Percentiles rank a stretch among this genome's conserved stretches.
Conservation (phyloP, 768 basidiomycete genomes). For the Leccinellum luteum region DNA sequence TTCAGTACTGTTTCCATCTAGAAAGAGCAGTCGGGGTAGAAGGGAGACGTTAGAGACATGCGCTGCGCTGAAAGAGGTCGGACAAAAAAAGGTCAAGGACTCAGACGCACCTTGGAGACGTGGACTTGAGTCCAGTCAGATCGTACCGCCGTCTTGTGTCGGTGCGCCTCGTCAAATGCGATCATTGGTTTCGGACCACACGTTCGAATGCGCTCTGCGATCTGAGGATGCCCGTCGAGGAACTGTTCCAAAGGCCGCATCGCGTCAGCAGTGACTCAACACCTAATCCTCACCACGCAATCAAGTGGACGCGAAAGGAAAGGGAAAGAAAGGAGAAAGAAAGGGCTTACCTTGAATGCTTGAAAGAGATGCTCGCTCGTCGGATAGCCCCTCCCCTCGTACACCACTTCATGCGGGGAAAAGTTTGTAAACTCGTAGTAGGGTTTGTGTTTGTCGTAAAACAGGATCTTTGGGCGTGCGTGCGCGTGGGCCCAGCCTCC, state of each 20-base stretch:
- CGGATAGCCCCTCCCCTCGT: slow-evolving; percentile 62
- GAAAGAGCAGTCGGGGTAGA: neutral
- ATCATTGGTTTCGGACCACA: slow-evolving; percentile 58
- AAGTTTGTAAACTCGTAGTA: slow-evolving; percentile 75
- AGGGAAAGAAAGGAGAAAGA: neutral
- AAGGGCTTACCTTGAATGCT: slow-evolving; percentile 58
- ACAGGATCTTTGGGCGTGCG: slow-evolving; percentile 40
- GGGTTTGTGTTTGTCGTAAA: slow-evolving; percentile 64
- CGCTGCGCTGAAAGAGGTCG: neutral
- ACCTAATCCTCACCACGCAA: neutral
- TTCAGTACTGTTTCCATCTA: slow-evolving; percentile 65
- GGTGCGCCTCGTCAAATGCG: slow-evolving; percentile 65
- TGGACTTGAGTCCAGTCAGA: slow-evolving; percentile 69
- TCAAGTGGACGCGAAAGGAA: neutral
- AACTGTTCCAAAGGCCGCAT: slow-evolving; percentile 41
- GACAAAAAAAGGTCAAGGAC: neutral
- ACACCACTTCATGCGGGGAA: slow-evolving; percentile 63
- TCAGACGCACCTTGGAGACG: slow-evolving; percentile 48
- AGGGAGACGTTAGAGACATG: neutral
- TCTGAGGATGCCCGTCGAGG: slow-evolving; percentile 52
- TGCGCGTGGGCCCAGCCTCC: slow-evolving; percentile 26
- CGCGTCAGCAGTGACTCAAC: slow-evolving; percentile 1
- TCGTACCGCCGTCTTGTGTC: slow-evolving; percentile 60
- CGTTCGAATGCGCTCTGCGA: slow-evolving; percentile 69
- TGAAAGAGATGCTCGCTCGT: slow-evolving; percentile 80